Base-by-base conservation (phyloP, 225 moss, liverwort and hornwort genomes). In the Marchantia polymorpha region DNA sequence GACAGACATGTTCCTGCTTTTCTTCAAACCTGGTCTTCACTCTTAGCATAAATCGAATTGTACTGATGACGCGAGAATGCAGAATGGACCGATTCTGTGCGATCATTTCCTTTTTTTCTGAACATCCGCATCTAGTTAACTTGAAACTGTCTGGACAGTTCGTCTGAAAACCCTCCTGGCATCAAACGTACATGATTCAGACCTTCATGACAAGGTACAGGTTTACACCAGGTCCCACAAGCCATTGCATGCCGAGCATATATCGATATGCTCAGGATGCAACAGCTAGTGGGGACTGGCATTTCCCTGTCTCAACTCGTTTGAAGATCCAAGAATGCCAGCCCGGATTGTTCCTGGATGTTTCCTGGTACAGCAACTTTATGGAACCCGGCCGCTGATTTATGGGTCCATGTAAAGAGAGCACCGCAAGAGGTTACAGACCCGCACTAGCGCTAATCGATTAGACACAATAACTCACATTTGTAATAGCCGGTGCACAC, bases 191-290 rank as follows among this genome's bases (percentile, higher is more conserved):
- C 23, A 0, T 25, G 23, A 10, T 26, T 26, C 64, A 23, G 23
- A 23, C 23, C 64, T 25, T 8, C 26, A 8, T 26, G 39, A 64
- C 12, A 64, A 23, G 25, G 23, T 64, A 64, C 25, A 64, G 23
- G 25, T 64, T 64, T 68, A 68, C 22, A 72, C 50, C 72, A 51
- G 48, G 72, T 51, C 49, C 72, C 72, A 72, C 72, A 52, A 72
- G 72, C 72, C 72, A 72, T 72, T 72, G 72, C 72, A 72, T 72
- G 72, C 72, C 72, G 72, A 72, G 72, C 72, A 72, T 72, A 72
- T 72, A 49, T n/a, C n/a, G 12, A 72, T 72, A 72, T 72, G 51
- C 72, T 72, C 72, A 72, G 72, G 23, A 72, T 72, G 72, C 72
- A 72, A 72, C 51, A 52, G 72, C 72, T 23, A 49, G 39, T 72